Conservation (phyloP, 2,329 filamentous ascomycete species). For the Epichloe bromicola region DNA sequence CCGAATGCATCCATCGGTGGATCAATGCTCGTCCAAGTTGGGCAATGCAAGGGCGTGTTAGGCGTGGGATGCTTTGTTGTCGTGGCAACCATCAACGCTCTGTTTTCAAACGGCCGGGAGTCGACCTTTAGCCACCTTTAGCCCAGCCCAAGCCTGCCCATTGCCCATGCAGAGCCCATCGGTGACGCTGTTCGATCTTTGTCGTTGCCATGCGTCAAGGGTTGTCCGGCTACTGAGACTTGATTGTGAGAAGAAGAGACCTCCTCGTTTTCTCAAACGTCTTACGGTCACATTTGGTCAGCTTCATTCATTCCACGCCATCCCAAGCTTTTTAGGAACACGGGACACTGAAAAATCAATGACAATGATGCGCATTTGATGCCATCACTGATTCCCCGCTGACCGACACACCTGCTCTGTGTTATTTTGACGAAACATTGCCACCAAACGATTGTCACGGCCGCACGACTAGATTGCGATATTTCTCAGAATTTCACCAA, state of each 20-base stretch:
- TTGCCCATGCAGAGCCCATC: not conserved
- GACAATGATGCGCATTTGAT: not conserved
- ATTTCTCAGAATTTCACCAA: not conserved
- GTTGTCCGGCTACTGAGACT: not conserved
- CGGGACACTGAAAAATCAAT: not conserved
- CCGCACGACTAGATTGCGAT: not conserved
- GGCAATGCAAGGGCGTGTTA: not conserved
- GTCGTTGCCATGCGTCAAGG: constrained; percentile 4
- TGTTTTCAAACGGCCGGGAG: constrained; percentile 7
- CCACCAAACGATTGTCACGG: not conserved
- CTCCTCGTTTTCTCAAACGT: not conserved
- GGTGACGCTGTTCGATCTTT: constrained; percentile 2
- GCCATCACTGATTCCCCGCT: not conserved
- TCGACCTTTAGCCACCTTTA: not conserved
- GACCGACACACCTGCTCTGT: not conserved
- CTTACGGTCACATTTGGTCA: not conserved
- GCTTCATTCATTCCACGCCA: not conserved
- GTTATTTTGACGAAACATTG: not conserved
- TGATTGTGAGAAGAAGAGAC: not conserved
- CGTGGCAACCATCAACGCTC: constrained; percentile 10
- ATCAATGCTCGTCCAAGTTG: not conserved
- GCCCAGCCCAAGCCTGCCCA: not conserved
- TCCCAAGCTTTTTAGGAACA: not conserved
- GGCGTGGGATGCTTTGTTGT: not conserved
- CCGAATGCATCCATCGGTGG: too few species aligned